Base-by-base conservation (phyloP, 345 rosid species). In the Dipteronia dyeriana region DNA sequence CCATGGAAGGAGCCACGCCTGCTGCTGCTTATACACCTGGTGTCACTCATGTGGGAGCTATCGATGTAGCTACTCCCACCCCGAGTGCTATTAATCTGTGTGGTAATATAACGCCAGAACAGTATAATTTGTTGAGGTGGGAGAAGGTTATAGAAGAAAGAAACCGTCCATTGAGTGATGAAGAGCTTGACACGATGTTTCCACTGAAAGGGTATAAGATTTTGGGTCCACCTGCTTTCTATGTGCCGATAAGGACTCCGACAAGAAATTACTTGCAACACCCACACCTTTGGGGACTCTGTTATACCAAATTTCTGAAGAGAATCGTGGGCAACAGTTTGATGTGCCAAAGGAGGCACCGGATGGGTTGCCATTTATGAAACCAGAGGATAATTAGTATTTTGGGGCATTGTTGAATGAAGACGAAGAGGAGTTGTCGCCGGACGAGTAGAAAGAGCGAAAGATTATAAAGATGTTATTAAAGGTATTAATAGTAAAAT, bases 91-190 rank as follows among this genome's bases (percentile, higher is more conserved):
- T 92, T 59, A 87, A 87, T 77, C 43, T 92, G 68, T 90, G 94
- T 38, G 95, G 94, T 54, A 87, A 91, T 9, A 87, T 96, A 57
- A 96, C 98, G 0, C 97, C 99, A 0, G 99, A 96, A 90, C 95
- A 89, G 81, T 90, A 88, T 85, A 96, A 96, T 84, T 63, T 96
- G 84, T 6, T 87, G 85, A 90, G 97, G 86, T 96, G 99, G 99
- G 99, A 96, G 91, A 96, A 84, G 92, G 99, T 94, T 87, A 94
- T 96, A 13, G 99, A 96, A 79, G 99, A 96, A 82, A 96, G 99
- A 84, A 96, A 96, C 79, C 85, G 97, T 65, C 99, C 98, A 1
- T 77, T 96, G 90, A 87, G 94, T 29, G 98, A 96, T 88, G 98
- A 96, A 84, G 99, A 96, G 86, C 90, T 96, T 68, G 98, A 96